These are phyloP conservation scores for Leishmania lainsoni DNA, from an alignment of 208 protist genomes.

Conservation along the genomic window DNA sequence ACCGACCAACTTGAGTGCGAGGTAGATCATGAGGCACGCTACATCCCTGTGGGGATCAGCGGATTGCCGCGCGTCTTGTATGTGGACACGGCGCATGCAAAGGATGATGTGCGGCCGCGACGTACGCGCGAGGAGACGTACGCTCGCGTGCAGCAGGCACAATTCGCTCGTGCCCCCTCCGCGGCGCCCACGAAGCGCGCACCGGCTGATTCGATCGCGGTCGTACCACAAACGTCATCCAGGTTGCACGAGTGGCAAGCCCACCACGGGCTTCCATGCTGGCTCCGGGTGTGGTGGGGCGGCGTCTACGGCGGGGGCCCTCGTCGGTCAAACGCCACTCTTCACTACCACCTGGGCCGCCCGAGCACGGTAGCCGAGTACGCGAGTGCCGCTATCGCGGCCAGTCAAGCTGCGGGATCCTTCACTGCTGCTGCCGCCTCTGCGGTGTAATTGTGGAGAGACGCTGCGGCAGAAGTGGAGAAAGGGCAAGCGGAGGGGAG, in stretches of 20 bases:
- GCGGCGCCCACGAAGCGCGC: not conserved
- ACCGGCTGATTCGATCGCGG: not conserved
- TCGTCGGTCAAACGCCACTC: constrained; percentile 16
- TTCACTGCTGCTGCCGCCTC: not conserved
- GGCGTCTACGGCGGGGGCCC: constrained; percentile 49
- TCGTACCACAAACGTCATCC: not conserved
- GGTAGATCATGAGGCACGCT: not conserved
- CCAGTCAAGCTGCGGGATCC: constrained; percentile 20
- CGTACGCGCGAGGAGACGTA: constrained; percentile 43
- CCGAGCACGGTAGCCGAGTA: constrained; percentile 31
- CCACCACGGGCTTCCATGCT: constrained; percentile 35
- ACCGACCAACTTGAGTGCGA: not conserved
- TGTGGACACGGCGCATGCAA: constrained; percentile 42
- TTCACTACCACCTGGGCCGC: constrained; percentile 51
- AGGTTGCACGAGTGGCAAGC: constrained; percentile 20
- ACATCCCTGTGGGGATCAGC: constrained; percentile 60
- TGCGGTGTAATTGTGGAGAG: not conserved
- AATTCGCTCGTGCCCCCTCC: constrained; percentile 27
- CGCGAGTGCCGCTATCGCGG: constrained; percentile 18
- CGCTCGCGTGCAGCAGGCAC: constrained; percentile 35
- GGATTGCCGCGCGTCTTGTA: constrained; percentile 62
- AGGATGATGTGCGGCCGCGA: constrained; percentile 38
- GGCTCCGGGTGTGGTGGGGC: constrained; percentile 57
- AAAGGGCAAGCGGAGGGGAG: not conserved
- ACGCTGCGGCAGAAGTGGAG: not conserved